A percentile compares a stretch with the other conserved stretches of the same genome.
Conservation (phyloP, 2,329 filamentous ascomycete species). For the Amphichorda felina region DNA sequence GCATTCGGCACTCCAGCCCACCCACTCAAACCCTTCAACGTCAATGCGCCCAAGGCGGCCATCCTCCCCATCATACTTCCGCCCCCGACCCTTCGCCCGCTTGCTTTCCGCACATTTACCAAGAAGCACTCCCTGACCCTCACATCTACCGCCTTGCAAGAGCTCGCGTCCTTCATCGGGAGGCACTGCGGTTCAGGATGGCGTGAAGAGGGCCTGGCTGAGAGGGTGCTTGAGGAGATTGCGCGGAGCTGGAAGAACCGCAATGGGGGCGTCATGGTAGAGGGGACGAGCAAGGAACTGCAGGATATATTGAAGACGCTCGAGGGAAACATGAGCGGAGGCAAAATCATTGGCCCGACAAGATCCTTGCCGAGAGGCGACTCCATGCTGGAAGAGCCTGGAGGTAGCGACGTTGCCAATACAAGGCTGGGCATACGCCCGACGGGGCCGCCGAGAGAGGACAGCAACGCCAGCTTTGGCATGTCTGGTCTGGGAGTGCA, state of each 20-base stretch:
- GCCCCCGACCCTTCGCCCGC: conserved; percentile 71
- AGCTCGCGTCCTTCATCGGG: conserved; percentile 80
- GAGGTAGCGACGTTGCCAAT: conserved; percentile 38
- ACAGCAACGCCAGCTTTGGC: conserved; percentile 55
- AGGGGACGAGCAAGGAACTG: conserved; percentile 64
- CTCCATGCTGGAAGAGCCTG: conserved; percentile 43
- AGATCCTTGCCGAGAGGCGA: conserved; percentile 40
- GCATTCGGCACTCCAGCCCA: conserved; percentile 81
- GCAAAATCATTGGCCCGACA: conserved; percentile 45
- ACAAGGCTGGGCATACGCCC: conserved; percentile 43
- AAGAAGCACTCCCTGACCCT: conserved; percentile 95
- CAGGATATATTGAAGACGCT: conserved; percentile 74
- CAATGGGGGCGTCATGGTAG: conserved; percentile 82
- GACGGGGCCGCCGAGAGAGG: conserved; percentile 36
- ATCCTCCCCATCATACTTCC: conserved; percentile 86
- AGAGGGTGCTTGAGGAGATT: conserved; percentile 83
- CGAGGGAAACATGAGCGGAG: conserved; percentile 83
- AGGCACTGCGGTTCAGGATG: conserved; percentile 91
- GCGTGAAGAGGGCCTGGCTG: conserved; percentile 88
- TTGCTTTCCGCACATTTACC: conserved; percentile 92
- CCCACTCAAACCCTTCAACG: conserved; percentile 55
- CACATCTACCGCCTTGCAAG: conserved; percentile 73
- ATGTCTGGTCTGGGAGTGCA: conserved; percentile 40
- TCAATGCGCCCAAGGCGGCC: conserved; percentile 41
- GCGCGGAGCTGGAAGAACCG: conserved; percentile 86